phyloP scores from a whole-genome alignment of 1,284 basidiomycete species.

The Trichosporon coremiiforme region DNA sequence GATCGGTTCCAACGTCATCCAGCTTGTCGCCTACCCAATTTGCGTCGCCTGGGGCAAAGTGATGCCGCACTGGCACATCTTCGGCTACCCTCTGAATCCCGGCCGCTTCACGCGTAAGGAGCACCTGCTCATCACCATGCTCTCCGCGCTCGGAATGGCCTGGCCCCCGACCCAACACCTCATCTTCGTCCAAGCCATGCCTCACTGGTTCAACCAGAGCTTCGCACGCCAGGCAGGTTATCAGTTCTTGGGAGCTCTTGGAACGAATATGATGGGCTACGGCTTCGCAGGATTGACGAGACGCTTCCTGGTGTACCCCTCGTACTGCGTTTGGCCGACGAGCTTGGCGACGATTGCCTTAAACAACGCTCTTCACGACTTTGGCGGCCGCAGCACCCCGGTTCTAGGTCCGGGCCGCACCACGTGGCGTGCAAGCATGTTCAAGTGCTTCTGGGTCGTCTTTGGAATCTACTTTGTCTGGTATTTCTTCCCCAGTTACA shows the following conservation, averaged over 20 bases:
- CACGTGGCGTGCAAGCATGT: conserved; percentile 40
- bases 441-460: conserved; percentile 35
- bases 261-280: conserved; percentile 67
- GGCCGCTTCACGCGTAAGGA: conserved; percentile 61
- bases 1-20: conserved; percentile 42
- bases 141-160: conserved; percentile 39
- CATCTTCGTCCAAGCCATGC: conserved; percentile 59
- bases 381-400: conserved; percentile 32
- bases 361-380: conserved; percentile 34
- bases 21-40: conserved; percentile 46
- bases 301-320: conserved; percentile 43
- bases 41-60: conserved; percentile 36
- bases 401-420: conserved; percentile 39
- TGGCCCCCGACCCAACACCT: conserved; percentile 63
- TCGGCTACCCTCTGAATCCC: conserved; percentile 43
- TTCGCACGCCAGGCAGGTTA: conserved; percentile 39
- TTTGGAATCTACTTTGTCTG: conserved; percentile 29
- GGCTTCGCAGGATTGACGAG: conserved; percentile 43
- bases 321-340: conserved; percentile 61
- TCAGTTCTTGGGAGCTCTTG: conserved; percentile 51
- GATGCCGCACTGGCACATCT: conserved; percentile 38
- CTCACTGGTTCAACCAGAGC: conserved; percentile 37
- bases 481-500: conserved; percentile 56
- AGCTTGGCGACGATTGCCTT: conserved; percentile 50
- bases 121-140: conserved; percentile 48